Percentiles rank a stretch among this genome's conserved stretches.
Conservation (phyloP, 2,329 filamentous ascomycete species). For the Xylaria sp. region DNA sequence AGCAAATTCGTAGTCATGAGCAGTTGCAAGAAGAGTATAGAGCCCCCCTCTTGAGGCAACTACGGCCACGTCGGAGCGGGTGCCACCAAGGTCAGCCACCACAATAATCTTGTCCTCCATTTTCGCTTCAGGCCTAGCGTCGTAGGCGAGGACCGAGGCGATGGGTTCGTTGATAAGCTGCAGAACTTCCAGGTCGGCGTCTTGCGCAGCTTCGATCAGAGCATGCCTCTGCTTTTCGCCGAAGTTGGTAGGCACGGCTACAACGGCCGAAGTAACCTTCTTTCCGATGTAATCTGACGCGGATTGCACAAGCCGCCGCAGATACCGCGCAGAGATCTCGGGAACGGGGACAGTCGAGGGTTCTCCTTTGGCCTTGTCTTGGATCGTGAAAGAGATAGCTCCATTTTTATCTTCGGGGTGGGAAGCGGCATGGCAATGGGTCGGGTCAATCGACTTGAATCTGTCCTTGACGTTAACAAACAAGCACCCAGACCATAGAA, state of each 20-base stretch:
- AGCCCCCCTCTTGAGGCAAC: conserved; percentile 93
- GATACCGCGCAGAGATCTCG: conserved; percentile 85
- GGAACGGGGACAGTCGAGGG: conserved; percentile 78
- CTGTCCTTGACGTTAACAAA: conserved; percentile 53
- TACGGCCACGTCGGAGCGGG: conserved; percentile 89
- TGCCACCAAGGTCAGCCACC: conserved; percentile 92
- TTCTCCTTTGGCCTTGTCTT: conserved; percentile 76
- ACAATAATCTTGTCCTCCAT: conserved; percentile 88
- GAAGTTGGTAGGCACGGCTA: conserved; percentile 95
- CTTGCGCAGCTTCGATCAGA: conserved; percentile 79
- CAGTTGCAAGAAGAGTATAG: conserved; percentile 93
- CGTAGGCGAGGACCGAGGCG: conserved; percentile 88
- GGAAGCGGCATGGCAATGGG: conserved; percentile 91
- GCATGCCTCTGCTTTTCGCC: conserved; percentile 86
- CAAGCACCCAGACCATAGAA: conserved; percentile 3
- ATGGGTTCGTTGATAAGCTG: conserved; percentile 94
- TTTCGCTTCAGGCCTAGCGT: conserved; percentile 80
- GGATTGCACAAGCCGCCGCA: conserved; percentile 82
- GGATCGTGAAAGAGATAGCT: conserved; percentile 82
- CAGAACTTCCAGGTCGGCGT: conserved; percentile 86
- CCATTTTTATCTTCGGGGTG: conserved; percentile 82
- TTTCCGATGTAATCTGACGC: conserved; percentile 94
- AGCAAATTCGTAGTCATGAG: conserved; percentile 94
- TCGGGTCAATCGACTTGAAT: conserved; percentile 96
- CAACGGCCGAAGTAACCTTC: conserved; percentile 91